These are phyloP conservation scores for Xylaria flabelliformis DNA, from an alignment of 495 filamentous ascomycete species.

Conservation along the genomic window DNA sequence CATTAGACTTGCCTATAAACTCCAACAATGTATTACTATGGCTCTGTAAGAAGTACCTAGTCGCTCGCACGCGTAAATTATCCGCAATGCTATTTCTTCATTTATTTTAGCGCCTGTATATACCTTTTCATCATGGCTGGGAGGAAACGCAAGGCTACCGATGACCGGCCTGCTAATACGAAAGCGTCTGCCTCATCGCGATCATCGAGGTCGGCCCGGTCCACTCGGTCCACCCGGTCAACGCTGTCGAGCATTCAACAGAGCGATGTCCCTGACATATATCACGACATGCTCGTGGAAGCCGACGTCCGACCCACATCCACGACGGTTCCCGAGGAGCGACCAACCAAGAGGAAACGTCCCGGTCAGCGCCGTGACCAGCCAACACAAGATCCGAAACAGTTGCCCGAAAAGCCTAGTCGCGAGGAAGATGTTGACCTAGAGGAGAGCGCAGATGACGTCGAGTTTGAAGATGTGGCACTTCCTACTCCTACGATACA, in stretches of 20 bases:
- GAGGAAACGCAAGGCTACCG: conserved; percentile 34
- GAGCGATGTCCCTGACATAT: conserved; percentile 59
- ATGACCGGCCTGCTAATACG: conserved; percentile 29
- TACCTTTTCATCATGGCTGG: conserved; percentile 32
- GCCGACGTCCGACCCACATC: conserved; percentile 52
- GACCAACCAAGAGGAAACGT: conserved; percentile 49
- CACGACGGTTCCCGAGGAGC: conserved; percentile 32
- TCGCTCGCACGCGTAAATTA: not conserved
- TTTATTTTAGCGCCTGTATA: not conserved
- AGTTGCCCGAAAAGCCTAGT: conserved; percentile 25
- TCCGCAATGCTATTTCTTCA: not conserved
- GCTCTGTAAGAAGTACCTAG: not conserved
- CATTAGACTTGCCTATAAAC: not conserved
- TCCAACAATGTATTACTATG: not conserved
- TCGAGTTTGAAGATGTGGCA: conserved; percentile 45
- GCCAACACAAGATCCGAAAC: not conserved
- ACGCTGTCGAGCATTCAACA: conserved; percentile 32
- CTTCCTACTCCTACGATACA: conserved; percentile 34
- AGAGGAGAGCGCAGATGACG: conserved; percentile 44
- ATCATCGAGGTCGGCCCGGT: conserved; percentile 21
- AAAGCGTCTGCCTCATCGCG: conserved; percentile 21
- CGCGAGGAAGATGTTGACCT: conserved; percentile 9
- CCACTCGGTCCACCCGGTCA: conserved; percentile 31
- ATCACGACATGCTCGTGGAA: conserved; percentile 72
- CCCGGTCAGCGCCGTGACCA: conserved; percentile 45